A percentile compares a stretch with the other conserved stretches of the same genome.
These are phyloP conservation scores for Fusarium sp. DNA, from an alignment of 2,329 filamentous ascomycete genomes.

Conservation along the genomic window DNA sequence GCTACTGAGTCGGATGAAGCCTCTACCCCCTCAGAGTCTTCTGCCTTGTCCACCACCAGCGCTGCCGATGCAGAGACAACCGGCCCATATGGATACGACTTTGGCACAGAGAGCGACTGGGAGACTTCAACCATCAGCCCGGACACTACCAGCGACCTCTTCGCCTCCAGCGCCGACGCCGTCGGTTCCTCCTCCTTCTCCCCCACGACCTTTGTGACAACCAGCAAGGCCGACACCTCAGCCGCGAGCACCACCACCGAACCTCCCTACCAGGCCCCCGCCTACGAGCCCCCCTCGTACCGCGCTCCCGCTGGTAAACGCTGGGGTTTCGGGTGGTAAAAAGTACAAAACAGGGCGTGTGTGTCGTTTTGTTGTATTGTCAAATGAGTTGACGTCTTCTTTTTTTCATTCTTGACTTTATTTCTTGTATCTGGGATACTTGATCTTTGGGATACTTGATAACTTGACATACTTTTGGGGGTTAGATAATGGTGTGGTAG, in stretches of 20 bases:
- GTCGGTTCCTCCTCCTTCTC: conserved; percentile 4
- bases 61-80: conserved; percentile 3
- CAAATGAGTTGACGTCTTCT: background rate
- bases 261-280: conserved; percentile 34
- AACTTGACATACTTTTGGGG: background rate
- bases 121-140: background rate
- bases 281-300: conserved; percentile 41
- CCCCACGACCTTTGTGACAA: conserved; percentile 42
- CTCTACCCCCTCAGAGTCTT: background rate
- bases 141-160: background rate
- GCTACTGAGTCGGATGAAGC: background rate
- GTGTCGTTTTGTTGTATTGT: background rate
- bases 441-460: background rate
- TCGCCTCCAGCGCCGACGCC: conserved; percentile 25
- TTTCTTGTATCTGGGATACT: conserved; percentile 12
- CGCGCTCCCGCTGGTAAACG: conserved; percentile 39
- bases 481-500: conserved; percentile 28
- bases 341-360: background rate
- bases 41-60: background rate
- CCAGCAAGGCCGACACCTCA: conserved; percentile 28
- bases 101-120: conserved; percentile 21
- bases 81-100: conserved; percentile 27
- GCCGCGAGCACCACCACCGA: conserved; percentile 8
- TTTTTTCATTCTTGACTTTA: conserved; percentile 14
- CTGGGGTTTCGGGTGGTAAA: conserved; percentile 24